Evolutionary conservation across 208 protist species (phyloP).

Genomic region (Angomonas deanei): DNA sequence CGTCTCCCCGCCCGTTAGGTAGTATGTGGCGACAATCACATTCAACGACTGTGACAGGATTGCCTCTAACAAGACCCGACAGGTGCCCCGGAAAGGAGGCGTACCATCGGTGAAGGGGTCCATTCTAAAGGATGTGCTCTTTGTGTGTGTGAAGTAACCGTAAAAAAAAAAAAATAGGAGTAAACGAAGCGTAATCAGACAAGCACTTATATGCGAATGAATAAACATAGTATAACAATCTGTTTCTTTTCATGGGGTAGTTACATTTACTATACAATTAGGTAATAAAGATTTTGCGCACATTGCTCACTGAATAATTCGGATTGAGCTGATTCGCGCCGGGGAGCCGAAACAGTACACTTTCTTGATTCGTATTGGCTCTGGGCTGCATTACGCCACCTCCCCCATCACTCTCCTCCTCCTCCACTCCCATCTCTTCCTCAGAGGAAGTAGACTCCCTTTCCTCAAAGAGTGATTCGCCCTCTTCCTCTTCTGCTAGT

Average conservation of each 20-base stretch:
- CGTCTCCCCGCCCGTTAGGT: not conserved
- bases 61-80: slow-evolving; percentile 34
- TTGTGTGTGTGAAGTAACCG: not conserved
- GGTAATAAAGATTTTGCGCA: too few species aligned
- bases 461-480: too few species aligned
- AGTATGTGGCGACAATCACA: slow-evolving; percentile 18
- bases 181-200: not conserved
- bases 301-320: too few species aligned
- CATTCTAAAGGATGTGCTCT: slow-evolving; percentile 3
- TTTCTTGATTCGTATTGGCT: not conserved
- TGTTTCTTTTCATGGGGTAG: too few species aligned
- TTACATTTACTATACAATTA: too few species aligned
- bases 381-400: not conserved
- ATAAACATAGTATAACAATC: not conserved
- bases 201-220: too few species aligned
- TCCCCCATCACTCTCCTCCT: not conserved
- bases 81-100: slow-evolving; percentile 24
- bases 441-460: too few species aligned
- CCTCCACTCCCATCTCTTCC: not conserved
- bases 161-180: not conserved
- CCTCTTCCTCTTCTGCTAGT: too few species aligned
- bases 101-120: not conserved
- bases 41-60: slow-evolving; percentile 35
- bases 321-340: too few species aligned
- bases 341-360: too few species aligned